A percentile compares a stretch with the other conserved stretches of the same genome.
Conservation (phyloP, 1,284 basidiomycete genomes). For the Xerocomus minutiporus region DNA sequence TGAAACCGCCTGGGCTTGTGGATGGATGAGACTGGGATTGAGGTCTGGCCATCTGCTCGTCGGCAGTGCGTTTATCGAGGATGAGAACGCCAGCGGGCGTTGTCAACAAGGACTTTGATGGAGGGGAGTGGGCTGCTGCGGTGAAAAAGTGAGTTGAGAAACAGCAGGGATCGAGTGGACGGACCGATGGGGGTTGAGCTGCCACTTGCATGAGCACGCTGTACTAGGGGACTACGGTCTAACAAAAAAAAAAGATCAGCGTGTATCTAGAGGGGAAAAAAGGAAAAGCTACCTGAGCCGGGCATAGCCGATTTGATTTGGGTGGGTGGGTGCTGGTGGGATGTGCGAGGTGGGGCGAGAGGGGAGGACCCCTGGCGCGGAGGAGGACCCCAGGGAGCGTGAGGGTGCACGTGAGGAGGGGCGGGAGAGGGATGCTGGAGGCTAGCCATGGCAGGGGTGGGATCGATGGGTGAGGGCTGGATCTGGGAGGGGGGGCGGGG, state of each 20-base stretch:
- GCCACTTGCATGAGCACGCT: constrained; percentile 26
- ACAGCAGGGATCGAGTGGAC: constrained; percentile 6
- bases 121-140: constrained; percentile 26
- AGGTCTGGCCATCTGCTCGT: constrained; percentile 27
- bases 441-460: constrained; percentile 32
- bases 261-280: not conserved
- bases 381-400: constrained; percentile 30
- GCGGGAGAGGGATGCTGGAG: constrained; percentile 28
- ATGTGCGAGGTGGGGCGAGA: constrained; percentile 22
- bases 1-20: constrained; percentile 24
- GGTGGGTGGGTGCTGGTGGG: constrained; percentile 25
- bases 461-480: constrained; percentile 20
- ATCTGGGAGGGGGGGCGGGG: constrained; percentile 26
- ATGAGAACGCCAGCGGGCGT: constrained; percentile 27
- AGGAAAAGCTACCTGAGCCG: constrained; percentile 24
- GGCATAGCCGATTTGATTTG: constrained; percentile 33
- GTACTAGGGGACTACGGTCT: constrained; percentile 30
- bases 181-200: constrained; percentile 24
- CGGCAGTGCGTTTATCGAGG: constrained; percentile 30
- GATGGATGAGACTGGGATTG: constrained; percentile 21
- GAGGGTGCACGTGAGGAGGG: constrained; percentile 30
- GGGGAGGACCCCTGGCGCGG: constrained; percentile 33
- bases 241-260: constrained; percentile 20
- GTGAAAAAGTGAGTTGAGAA: not conserved
- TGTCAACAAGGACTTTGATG: constrained; percentile 25